Base-by-base conservation (phyloP, 495 filamentous ascomycete genomes). In the Rostrohypoxylon terebratum region DNA sequence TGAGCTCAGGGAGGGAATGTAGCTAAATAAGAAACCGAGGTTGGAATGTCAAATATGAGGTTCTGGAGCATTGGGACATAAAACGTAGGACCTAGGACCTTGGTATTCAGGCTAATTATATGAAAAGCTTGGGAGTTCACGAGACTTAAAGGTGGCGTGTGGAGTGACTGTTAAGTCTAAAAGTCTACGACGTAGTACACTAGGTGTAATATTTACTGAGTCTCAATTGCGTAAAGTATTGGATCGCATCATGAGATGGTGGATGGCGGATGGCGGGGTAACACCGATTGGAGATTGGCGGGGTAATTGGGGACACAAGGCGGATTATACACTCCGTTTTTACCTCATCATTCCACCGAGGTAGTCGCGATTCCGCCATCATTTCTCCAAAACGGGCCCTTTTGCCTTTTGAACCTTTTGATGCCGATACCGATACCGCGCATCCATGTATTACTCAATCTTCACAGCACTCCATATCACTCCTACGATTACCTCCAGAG, bases 91-190 rank as follows among this genome's bases (percentile, higher is more conserved):
- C n/a, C n/a, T n/a, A n/a, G n/a, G n/a, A n/a, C n/a, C n/a, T n/a
- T n/a, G 28, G 61, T 38, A 75, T 75, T 75, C 68, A 75, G 72
- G 72, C 72, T 75, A n/a, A n/a, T n/a, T n/a, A 75, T 75, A 68
- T 68, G 51, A 44, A 48, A 63, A 66, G 38, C 38, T 42, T 42
- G 13, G 38, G 13, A 42, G 66, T 63, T 51, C 63, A 69, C 66
- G 71, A 73, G 71, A 69, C 57, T 53, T 2, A 14, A 14, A 42
- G 48, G 42, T 73, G 71, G 69, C 60, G 59, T 68, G 61, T 65
- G 55, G 66, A 61, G 66, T 62, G 66, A 66, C 31, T 44, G 28
- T 53, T 16, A 54, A 53, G 18, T 28, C 28, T 33, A n/a, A n/a
- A n/a, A n/a, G n/a, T n/a, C n/a, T n/a, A n/a, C n/a, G n/a, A n/a